Conservation (phyloP, 306 rosid species). For the Castanea crenata region DNA sequence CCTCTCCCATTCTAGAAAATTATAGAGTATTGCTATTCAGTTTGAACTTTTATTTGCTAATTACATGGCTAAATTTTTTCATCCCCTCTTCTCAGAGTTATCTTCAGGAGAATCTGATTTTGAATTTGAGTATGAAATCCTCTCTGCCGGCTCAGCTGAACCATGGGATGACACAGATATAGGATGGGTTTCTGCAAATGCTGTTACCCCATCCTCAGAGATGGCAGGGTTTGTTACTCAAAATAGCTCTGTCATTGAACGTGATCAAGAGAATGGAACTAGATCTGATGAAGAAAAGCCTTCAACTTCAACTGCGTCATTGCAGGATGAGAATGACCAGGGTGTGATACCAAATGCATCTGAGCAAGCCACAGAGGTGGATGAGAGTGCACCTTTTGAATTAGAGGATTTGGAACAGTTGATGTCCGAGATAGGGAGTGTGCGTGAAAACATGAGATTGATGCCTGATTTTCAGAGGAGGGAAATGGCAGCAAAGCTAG, state of each 20-base stretch:
- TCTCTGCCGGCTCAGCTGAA: constrained; percentile 69
- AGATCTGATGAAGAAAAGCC: constrained; percentile 27
- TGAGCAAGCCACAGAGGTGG: constrained; percentile 32
- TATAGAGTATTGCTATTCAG: neutral
- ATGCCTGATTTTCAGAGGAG: constrained; percentile 91
- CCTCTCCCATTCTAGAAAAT: neutral
- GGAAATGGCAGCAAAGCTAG: constrained; percentile 86
- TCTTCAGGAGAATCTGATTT: constrained; percentile 89
- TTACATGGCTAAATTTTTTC: constrained; percentile 24
- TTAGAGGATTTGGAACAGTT: constrained; percentile 79
- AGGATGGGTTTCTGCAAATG: constrained; percentile 57
- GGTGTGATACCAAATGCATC: constrained; percentile 25
- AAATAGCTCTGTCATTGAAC: constrained; percentile 13
- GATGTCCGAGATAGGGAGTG: constrained; percentile 87
- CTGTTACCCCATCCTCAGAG: constrained; percentile 22
- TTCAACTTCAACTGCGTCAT: constrained; percentile 34
- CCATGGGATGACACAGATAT: constrained; percentile 66
- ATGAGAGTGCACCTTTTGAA: constrained; percentile 36
- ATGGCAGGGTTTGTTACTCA: constrained; percentile 33
- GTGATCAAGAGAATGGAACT: constrained; percentile 28
- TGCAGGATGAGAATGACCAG: constrained; percentile 31
- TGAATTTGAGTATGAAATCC: constrained; percentile 72
- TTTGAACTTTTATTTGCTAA: neutral
- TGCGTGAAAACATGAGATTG: constrained; percentile 72
- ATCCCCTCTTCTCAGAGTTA: constrained; percentile 42